phyloP scores from a whole-genome alignment of 345 rosid species.

The Melaleuca quinquenervia region DNA sequence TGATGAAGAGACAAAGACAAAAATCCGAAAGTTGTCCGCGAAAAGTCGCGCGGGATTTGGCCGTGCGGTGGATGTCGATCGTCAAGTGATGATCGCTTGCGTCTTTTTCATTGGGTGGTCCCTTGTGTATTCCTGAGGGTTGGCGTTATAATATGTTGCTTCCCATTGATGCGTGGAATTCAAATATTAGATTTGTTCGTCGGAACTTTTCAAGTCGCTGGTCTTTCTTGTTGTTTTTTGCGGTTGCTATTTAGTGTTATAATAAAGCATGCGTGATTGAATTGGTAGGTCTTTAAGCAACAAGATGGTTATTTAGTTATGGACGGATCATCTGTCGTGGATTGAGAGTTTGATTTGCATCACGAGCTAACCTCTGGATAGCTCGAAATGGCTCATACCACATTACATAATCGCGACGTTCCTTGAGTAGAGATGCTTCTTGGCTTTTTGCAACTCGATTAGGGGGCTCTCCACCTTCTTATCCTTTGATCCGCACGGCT shows the following conservation, averaged over 20 bases:
- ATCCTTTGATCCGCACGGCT: no score
- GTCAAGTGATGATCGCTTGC: not conserved
- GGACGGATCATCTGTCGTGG: not conserved
- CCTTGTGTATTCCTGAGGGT: not conserved
- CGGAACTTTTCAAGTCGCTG: not conserved
- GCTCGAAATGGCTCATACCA: not conserved
- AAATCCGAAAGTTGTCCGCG: not conserved
- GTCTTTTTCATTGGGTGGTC: not conserved
- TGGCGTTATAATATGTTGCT: not conserved
- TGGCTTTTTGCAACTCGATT: rapidly evolving
- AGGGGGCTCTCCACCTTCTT: no score
- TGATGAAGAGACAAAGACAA: not conserved
- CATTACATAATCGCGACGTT: not conserved
- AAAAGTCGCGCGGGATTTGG: not conserved
- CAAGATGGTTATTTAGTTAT: not conserved
- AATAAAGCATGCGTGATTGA: not conserved
- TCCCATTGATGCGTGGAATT: not conserved
- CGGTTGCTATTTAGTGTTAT: rapidly evolving
- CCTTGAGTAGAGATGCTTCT: not conserved
- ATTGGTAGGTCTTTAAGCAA: rapidly evolving
- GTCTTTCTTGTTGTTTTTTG: not conserved
- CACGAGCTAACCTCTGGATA: rapidly evolving
- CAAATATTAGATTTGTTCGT: not conserved
- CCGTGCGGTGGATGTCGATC: not conserved
- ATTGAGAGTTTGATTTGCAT: not conserved